Conservation (phyloP, 2,329 filamentous ascomycete genomes). For the Aspergillus tamarii region DNA sequence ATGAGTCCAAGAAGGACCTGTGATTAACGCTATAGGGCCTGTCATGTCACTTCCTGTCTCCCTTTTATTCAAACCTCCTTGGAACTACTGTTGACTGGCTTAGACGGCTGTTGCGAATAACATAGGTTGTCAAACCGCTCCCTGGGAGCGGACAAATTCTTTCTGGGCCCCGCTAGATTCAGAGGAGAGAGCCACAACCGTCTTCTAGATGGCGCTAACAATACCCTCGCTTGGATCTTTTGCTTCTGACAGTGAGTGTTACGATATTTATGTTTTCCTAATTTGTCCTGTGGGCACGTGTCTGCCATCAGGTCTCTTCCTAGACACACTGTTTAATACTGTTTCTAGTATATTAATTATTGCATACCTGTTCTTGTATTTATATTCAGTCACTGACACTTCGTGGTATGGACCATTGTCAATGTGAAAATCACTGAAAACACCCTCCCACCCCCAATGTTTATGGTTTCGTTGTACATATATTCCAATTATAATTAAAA, state of each 20-base stretch:
- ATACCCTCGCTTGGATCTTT: background rate
- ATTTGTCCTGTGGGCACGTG: background rate
- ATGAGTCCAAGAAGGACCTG: conserved; percentile 41
- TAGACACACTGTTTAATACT: conserved; percentile 17
- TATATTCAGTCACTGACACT: conserved; percentile 4
- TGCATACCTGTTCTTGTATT: conserved; percentile 14
- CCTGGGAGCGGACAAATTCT: background rate
- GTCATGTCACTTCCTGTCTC: background rate
- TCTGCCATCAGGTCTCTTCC: conserved; percentile 1
- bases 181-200: background rate
- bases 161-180: background rate
- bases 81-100: background rate
- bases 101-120: background rate
- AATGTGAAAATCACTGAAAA: background rate
- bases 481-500: background rate
- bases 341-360: conserved; percentile 14
- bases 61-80: background rate
- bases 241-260: conserved; percentile 11
- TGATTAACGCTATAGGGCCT: conserved; percentile 22
- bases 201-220: background rate
- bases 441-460: background rate
- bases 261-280: conserved; percentile 21
- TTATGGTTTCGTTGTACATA: conserved; percentile 12
- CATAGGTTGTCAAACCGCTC: background rate
- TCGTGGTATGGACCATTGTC: background rate